A percentile compares a stretch with the other conserved stretches of the same genome.
These are phyloP conservation scores for Penicillium sp. DNA, from an alignment of 2,329 filamentous ascomycete genomes.

Conservation along the genomic window DNA sequence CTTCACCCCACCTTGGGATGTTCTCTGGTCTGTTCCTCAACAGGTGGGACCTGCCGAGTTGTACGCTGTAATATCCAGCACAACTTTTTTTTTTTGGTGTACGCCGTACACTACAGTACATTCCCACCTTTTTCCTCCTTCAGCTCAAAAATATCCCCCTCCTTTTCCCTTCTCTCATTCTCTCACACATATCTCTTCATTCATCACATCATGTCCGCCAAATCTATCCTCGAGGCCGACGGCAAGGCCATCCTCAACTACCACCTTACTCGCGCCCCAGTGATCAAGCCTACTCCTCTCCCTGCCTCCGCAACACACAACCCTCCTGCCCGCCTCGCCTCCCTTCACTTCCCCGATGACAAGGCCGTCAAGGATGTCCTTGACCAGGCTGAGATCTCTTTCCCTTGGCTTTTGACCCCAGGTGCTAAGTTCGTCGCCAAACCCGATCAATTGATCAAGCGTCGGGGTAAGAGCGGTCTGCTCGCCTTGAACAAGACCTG, in stretches of 20 bases:
- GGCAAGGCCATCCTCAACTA: conserved; percentile 99
- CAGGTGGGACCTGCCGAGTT: conserved; percentile 23
- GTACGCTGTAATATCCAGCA: conserved; percentile 31
- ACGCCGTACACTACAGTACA: conserved; percentile 25
- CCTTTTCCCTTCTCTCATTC: conserved; percentile 14
- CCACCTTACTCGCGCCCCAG: conserved; percentile 94
- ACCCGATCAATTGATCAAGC: conserved; percentile 99
- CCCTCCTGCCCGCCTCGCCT: conserved; percentile 83
- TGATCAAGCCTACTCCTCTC: conserved; percentile 97
- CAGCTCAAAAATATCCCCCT: conserved; percentile 23
- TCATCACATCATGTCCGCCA: conserved; percentile 73
- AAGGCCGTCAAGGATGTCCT: conserved; percentile 78
- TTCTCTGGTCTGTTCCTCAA: conserved; percentile 14
- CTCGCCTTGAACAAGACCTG: conserved; percentile 96
- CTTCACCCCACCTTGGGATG: background rate
- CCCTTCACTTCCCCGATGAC: conserved; percentile 89
- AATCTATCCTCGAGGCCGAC: conserved; percentile 97
- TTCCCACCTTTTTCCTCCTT: conserved; percentile 17
- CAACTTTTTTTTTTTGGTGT: conserved; percentile 23
- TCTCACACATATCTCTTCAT: conserved; percentile 3
- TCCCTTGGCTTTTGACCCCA: conserved; percentile 85
- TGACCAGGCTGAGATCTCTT: conserved; percentile 92
- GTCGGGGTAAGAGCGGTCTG: conserved; percentile 97
- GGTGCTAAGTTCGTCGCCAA: conserved; percentile 96
- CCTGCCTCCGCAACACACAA: conserved; percentile 84